phyloP scores from a whole-genome alignment of 176 grass and related monocot species.

The Hsuehochloa calcarea region DNA sequence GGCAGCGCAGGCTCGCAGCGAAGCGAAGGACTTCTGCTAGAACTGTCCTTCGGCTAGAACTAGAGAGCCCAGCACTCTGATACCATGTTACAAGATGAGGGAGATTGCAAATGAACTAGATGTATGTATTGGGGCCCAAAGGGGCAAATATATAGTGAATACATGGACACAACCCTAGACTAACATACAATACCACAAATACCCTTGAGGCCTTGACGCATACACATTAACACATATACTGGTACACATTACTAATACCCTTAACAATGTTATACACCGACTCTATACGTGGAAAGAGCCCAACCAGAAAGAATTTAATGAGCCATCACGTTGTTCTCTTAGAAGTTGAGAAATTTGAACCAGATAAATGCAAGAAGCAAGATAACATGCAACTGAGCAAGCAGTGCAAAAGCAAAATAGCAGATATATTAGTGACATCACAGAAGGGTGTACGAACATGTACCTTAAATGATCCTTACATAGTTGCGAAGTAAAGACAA shows the following conservation, averaged over 20 bases:
- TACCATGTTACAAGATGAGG: no score
- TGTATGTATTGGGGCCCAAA: background rate
- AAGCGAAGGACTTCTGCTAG: no score
- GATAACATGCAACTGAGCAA: background rate
- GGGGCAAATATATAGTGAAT: no score
- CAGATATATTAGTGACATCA: background rate
- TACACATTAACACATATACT: no score
- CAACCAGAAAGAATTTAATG: background rate
- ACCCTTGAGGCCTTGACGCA: no score
- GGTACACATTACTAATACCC: no score
- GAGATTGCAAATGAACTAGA: background rate
- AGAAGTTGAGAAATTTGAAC: background rate
- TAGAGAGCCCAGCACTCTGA: no score
- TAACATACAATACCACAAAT: no score
- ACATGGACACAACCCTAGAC: no score
- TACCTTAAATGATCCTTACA: background rate
- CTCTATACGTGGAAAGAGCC: background rate
- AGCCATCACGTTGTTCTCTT: background rate
- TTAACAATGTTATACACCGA: background rate
- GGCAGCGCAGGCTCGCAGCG: no score
- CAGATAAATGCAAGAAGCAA: background rate
- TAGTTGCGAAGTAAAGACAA: background rate
- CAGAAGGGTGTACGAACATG: background rate
- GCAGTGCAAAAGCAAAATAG: background rate
- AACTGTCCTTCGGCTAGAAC: no score